A percentile compares a stretch with the other conserved stretches of the same genome.
These are phyloP conservation scores for Triticum urartu DNA, from an alignment of 176 grass and related monocot genomes.

Conservation along the genomic window DNA sequence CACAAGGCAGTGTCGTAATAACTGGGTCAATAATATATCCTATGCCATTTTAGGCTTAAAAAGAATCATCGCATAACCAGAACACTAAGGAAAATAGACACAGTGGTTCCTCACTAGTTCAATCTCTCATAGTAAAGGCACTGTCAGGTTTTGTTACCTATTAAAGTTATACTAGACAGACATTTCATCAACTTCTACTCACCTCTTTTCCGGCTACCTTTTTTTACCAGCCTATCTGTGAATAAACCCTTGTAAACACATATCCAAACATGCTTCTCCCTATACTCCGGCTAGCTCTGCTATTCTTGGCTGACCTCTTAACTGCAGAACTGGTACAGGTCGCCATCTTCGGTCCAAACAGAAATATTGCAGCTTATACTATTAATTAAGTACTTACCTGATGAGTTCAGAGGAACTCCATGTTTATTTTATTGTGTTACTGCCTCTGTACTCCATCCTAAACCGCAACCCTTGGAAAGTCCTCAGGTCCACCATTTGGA, in stretches of 20 bases:
- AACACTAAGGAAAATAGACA: background rate
- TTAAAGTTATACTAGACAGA: background rate
- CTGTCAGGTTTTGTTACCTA: conserved; percentile 2
- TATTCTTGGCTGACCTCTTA: background rate
- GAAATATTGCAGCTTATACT: background rate
- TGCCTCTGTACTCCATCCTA: conserved; percentile 3
- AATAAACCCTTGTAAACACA: background rate
- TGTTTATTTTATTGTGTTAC: background rate
- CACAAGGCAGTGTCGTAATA: background rate
- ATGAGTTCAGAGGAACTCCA: background rate
- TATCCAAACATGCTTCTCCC: background rate
- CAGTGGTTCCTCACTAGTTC: background rate
- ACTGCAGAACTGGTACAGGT: background rate
- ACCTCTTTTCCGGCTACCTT: background rate
- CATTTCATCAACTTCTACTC: background rate
- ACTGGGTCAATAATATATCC: conserved; percentile 1
- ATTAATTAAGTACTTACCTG: conserved; percentile 8
- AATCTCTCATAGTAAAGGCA: background rate
- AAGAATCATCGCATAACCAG: background rate
- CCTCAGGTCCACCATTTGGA: background rate
- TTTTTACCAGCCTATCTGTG: background rate
- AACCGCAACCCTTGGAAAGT: background rate
- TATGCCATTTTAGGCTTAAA: conserved; percentile 1
- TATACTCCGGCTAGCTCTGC: background rate
- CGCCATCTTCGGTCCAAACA: background rate